phyloP scores from a whole-genome alignment of 2,329 filamentous ascomycete genomes.

The Pestalotiopsis sp. region DNA sequence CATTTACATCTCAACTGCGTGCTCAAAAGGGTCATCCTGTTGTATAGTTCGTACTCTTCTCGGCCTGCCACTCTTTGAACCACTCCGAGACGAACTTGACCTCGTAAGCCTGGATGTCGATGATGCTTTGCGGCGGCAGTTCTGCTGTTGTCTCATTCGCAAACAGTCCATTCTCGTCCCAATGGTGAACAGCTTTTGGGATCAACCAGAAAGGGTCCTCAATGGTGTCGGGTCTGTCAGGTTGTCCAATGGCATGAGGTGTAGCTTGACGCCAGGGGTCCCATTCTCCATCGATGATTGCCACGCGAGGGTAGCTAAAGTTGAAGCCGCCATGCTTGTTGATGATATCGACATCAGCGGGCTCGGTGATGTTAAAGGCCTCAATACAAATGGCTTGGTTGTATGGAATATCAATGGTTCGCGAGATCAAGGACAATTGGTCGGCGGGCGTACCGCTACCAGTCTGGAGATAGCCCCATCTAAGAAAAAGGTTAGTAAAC shows the following conservation, averaged over 20 bases:
- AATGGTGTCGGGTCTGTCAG: conserved; percentile 58
- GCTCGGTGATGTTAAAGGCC: conserved; percentile 69
- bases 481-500: conserved; percentile 27
- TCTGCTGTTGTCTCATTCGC: conserved; percentile 59
- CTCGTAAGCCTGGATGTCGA: conserved; percentile 59
- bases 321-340: conserved; percentile 78
- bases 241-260: conserved; percentile 66
- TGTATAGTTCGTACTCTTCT: conserved; percentile 5
- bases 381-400: conserved; percentile 62
- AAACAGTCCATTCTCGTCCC: conserved; percentile 74
- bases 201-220: conserved; percentile 76
- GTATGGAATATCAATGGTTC: conserved; percentile 67
- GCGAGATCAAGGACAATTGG: conserved; percentile 71
- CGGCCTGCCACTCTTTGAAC: conserved; percentile 60
- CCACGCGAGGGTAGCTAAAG: conserved; percentile 75
- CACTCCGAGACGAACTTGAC: conserved; percentile 67
- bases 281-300: conserved; percentile 74
- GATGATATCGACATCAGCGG: conserved; percentile 65
- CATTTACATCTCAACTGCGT: background rate
- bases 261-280: conserved; percentile 82
- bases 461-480: conserved; percentile 80
- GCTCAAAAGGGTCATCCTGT: background rate
- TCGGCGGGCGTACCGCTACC: conserved; percentile 68
- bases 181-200: conserved; percentile 76
- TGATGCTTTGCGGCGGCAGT: conserved; percentile 62